Percentiles rank a stretch among this genome's conserved stretches.
Evolutionary conservation across 129 eudicot genomes (phyloP).

Genomic region (Apium graveolens): DNA sequence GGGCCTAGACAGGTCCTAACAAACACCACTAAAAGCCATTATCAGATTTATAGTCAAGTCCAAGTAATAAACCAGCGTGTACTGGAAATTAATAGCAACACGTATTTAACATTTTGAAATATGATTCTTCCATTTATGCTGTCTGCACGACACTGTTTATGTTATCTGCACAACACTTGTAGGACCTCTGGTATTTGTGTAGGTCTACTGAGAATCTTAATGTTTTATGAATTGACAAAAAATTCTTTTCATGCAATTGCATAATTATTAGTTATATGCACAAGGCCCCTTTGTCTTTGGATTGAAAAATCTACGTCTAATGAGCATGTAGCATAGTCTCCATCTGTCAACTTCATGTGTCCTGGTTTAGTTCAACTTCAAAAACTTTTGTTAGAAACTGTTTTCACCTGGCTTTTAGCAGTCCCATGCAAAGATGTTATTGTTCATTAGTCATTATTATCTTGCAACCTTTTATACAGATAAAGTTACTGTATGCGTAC

Average conservation of each 20-base stretch:
- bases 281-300: background rate
- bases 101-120: no score
- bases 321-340: background rate
- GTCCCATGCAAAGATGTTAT: background rate
- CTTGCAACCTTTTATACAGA: no score
- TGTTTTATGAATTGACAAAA: background rate
- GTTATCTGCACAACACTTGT: background rate
- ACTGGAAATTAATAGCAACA: background rate
- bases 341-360: background rate
- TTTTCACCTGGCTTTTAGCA: background rate
- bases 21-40: no score
- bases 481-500: background rate
- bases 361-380: background rate
- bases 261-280: background rate
- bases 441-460: no score
- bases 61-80: background rate
- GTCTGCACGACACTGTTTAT: background rate
- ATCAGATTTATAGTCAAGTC: background rate
- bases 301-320: background rate
- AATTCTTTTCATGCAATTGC: background rate
- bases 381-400: background rate
- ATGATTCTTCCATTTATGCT: background rate
- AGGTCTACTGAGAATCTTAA: background rate
- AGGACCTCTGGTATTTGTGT: background rate
- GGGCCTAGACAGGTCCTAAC: no score